Evolutionary conservation across 2,329 filamentous ascomycete genomes (phyloP).

Genomic region (Calycina herbarum): DNA sequence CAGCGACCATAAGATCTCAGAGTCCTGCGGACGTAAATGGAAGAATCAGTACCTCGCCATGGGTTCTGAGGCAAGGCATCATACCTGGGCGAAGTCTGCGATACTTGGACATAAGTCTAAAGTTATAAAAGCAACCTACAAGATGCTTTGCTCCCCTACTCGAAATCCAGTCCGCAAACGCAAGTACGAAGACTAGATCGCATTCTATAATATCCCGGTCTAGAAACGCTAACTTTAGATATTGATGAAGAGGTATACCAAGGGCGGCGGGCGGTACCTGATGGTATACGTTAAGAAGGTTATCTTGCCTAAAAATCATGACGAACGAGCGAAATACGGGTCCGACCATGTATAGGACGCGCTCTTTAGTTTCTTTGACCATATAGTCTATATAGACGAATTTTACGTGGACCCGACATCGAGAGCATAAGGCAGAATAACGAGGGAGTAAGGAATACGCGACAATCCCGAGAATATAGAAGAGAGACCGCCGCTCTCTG

Average conservation of each 20-base stretch:
- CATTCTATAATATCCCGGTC: no score
- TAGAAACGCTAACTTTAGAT: background rate
- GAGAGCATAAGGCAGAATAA: no score
- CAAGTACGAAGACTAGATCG: no score
- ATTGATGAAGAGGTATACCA: background rate
- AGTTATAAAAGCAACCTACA: no score
- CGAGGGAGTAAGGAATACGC: background rate
- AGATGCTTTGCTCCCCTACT: no score
- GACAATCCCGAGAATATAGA: background rate
- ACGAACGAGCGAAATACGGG: background rate
- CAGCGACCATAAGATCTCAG: no score
- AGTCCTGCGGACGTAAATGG: no score
- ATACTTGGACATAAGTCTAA: no score
- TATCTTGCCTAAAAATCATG: background rate
- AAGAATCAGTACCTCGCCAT: no score
- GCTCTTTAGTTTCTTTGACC: background rate
- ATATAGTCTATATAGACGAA: background rate
- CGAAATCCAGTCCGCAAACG: no score
- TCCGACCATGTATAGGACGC: background rate
- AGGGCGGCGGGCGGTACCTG: background rate
- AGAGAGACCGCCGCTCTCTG: background rate
- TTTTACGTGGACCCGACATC: background rate
- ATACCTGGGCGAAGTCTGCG: no score
- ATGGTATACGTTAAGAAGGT: slow-evolving; percentile 1
- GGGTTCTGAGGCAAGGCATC: no score